These are phyloP conservation scores for Colletotrichum cereale DNA, from an alignment of 2,329 filamentous ascomycete genomes.

Conservation along the genomic window DNA sequence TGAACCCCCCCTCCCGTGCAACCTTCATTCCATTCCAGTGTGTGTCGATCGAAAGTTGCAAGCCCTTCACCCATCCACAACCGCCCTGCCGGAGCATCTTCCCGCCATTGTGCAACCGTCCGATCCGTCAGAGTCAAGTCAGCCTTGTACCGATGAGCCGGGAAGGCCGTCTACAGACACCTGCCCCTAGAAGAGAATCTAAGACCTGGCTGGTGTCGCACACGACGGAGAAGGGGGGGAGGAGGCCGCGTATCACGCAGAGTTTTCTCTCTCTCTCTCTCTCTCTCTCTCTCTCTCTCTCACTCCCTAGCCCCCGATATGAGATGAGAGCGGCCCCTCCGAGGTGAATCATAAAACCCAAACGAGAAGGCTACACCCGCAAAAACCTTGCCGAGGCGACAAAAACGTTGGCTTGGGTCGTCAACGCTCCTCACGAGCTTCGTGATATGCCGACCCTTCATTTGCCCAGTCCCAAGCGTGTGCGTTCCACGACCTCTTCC, in stretches of 20 bases:
- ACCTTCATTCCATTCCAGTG: neutral
- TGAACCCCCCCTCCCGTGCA: neutral
- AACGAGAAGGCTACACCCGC: neutral
- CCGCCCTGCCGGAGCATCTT: constrained; percentile 20
- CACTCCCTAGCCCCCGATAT: too few relatives aligned
- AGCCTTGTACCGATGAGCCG: constrained; percentile 6
- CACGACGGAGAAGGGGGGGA: neutral
- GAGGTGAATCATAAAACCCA: neutral
- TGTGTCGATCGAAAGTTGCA: neutral
- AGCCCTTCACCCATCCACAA: constrained; percentile 3
- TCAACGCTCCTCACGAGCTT: neutral
- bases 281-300: neutral
- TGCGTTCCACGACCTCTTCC: too few relatives aligned
- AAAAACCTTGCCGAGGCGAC: neutral
- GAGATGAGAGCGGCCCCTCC: neutral
- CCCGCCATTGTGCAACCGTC: constrained; percentile 2
- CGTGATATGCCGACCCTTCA: neutral
- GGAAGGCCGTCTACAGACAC: neutral
- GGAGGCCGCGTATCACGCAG: neutral
- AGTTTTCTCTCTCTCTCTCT: neutral
- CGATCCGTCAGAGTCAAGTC: constrained; percentile 10
- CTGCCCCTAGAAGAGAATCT: neutral
- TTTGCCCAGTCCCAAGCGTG: neutral
- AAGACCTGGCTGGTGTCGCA: neutral
- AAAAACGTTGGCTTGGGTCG: neutral